Evolutionary conservation across 768 basidiomycete genomes (phyloP).

Genomic region (Phlebiopsis flavidoalba): DNA sequence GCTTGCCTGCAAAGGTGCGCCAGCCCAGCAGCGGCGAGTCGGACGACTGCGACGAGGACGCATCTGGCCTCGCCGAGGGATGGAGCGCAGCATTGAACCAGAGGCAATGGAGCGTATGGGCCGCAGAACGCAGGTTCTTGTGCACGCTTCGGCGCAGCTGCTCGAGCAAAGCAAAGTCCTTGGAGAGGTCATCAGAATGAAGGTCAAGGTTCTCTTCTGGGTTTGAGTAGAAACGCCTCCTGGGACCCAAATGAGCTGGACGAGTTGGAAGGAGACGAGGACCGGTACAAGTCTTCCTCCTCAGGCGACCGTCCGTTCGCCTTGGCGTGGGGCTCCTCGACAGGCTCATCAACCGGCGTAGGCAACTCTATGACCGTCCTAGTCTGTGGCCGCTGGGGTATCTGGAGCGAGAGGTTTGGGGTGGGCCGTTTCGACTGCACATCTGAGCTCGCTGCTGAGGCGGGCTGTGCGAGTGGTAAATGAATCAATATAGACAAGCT

Average conservation of each 20-base stretch:
- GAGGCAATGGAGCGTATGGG: slow-evolving; percentile 59
- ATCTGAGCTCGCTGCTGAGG: not conserved
- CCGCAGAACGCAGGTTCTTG: slow-evolving; percentile 70
- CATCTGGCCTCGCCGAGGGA: slow-evolving; percentile 3
- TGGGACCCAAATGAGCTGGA: slow-evolving; percentile 27
- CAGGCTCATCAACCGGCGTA: slow-evolving; percentile 29
- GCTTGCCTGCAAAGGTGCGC: no score
- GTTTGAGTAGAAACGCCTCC: slow-evolving; percentile 16
- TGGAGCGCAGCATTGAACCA: slow-evolving; percentile 13
- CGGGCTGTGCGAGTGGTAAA: not conserved
- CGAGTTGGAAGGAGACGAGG: slow-evolving; percentile 24
- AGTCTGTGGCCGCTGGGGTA: slow-evolving; percentile 18
- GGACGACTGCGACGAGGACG: slow-evolving; percentile 19
- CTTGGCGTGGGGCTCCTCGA: slow-evolving; percentile 21
- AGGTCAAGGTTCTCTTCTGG: slow-evolving; percentile 21
- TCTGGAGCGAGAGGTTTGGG: slow-evolving; percentile 44
- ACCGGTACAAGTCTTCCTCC: slow-evolving; percentile 24
- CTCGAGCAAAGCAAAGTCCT: slow-evolving; percentile 64
- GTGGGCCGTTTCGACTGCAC: slow-evolving; percentile 31
- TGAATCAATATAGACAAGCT: not conserved
- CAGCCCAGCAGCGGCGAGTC: slow-evolving; percentile 20
- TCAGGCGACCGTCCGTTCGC: not conserved
- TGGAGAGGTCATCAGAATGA: slow-evolving; percentile 53
- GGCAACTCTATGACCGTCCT: slow-evolving; percentile 29
- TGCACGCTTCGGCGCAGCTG: slow-evolving; percentile 66